phyloP scores from a whole-genome alignment of 371 early-diverging fungal species.

The Mucor racemosus region DNA sequence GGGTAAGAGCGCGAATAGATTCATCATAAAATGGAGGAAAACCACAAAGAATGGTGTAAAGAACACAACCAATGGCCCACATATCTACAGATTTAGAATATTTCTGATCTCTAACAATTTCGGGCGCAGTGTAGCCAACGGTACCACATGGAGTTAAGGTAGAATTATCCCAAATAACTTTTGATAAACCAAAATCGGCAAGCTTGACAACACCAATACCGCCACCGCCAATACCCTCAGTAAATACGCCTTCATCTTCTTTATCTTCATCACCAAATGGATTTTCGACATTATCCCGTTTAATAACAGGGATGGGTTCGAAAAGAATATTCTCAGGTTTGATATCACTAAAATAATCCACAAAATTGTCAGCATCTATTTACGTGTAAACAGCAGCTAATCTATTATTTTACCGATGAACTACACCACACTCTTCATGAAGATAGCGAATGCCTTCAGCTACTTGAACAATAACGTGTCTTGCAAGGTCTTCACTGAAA shows the following conservation, averaged over 20 bases:
- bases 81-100: constrained; percentile 79
- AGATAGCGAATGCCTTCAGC: constrained; percentile 88
- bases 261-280: constrained; percentile 39
- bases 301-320: constrained; percentile 57
- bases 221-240: constrained; percentile 64
- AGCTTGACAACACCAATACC: constrained; percentile 73
- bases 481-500: constrained; percentile 76
- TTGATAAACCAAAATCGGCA: constrained; percentile 75
- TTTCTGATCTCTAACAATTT: constrained; percentile 69
- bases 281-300: constrained; percentile 20
- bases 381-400: constrained; percentile 31
- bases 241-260: constrained; percentile 61
- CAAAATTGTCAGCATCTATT: constrained; percentile 6
- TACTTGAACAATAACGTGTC: constrained; percentile 89
- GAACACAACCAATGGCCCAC: constrained; percentile 85
- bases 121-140: constrained; percentile 81
- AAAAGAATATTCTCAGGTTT: constrained; percentile 90
- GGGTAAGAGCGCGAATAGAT: constrained; percentile 60
- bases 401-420: constrained; percentile 69
- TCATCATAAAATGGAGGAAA: constrained; percentile 82
- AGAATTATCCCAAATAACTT: constrained; percentile 70
- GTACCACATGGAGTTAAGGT: constrained; percentile 83
- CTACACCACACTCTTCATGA: constrained; percentile 87
- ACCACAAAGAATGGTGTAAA: constrained; percentile 78
- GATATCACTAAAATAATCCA: constrained; percentile 70